These are phyloP conservation scores for Nitzschia inconspicua DNA, from an alignment of 108 stramenopile species.

Conservation along the genomic window DNA sequence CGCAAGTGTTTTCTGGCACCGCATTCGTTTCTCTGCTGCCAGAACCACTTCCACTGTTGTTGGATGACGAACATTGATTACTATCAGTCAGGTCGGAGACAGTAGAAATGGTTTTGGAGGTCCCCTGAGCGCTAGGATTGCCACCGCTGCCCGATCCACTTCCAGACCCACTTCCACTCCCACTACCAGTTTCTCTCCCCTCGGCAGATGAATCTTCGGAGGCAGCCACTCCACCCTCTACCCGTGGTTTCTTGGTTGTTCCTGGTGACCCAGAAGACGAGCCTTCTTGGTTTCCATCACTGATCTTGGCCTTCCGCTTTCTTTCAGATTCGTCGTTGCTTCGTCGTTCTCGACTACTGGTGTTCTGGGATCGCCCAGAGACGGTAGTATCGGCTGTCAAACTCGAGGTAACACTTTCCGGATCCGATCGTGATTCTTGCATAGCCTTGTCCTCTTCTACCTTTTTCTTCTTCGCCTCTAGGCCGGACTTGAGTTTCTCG, in stretches of 20 bases:
- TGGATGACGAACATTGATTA: conserved; percentile 47
- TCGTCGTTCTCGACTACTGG: conserved; percentile 6
- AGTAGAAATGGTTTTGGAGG: conserved; percentile 47
- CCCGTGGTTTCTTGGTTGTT: conserved; percentile 7
- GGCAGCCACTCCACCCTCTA: conserved; percentile 7
- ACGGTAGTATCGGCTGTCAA: conserved; percentile 39
- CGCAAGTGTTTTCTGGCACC: conserved; percentile 6
- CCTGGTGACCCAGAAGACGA: conserved; percentile 1
- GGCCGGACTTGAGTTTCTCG: conserved; percentile 46
- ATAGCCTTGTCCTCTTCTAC: conserved; percentile 54
- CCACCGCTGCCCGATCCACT: conserved; percentile 24
- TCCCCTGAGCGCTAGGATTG: conserved; percentile 38
- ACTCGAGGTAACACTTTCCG: conserved; percentile 71
- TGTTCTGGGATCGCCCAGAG: not conserved
- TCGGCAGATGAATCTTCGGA: conserved; percentile 24
- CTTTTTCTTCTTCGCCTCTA: conserved; percentile 38
- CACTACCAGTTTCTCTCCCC: conserved; percentile 4
- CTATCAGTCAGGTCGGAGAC: conserved; percentile 75
- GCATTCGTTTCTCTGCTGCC: conserved; percentile 2
- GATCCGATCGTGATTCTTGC: conserved; percentile 61
- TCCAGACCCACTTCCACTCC: conserved; percentile 1
- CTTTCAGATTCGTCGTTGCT: conserved; percentile 21
- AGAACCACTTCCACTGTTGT: conserved; percentile 22
- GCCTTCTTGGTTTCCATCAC: conserved; percentile 4
- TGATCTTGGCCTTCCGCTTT: conserved; percentile 2